These are phyloP conservation scores for Draba incana DNA, from an alignment of 345 rosid species.

Conservation along the genomic window DNA sequence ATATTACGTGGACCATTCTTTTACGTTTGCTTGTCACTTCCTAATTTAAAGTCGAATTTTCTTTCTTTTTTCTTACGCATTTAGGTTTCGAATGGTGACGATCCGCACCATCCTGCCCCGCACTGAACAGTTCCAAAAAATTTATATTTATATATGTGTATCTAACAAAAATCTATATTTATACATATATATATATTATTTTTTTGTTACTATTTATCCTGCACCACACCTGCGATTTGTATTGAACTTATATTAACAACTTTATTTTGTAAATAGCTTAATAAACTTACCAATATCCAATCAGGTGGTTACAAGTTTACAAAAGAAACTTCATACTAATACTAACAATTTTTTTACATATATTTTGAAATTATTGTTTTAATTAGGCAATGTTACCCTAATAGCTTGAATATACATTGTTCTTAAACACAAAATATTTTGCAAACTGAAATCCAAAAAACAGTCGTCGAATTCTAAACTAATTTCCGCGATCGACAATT, in stretches of 20 bases:
- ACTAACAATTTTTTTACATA: background rate
- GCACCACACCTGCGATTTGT: too few species aligned
- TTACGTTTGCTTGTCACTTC: conserved; percentile 9
- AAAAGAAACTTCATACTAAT: too few species aligned
- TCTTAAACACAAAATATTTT: background rate
- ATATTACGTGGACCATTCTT: conserved; percentile 16
- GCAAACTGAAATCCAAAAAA: background rate
- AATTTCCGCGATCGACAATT: background rate
- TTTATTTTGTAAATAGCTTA: too few species aligned
- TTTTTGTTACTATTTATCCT: too few species aligned
- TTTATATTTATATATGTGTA: too few species aligned
- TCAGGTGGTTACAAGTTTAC: too few species aligned
- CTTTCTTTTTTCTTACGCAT: background rate
- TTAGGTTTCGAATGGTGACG: too few species aligned
- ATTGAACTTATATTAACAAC: background rate
- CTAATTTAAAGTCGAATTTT: background rate
- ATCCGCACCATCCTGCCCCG: too few species aligned
- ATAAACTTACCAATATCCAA: too few species aligned
- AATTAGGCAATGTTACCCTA: background rate
- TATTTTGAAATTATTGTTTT: background rate
- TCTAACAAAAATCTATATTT: too few species aligned
- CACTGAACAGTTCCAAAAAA: too few species aligned
- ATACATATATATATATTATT: too few species aligned
- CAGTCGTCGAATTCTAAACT: background rate
- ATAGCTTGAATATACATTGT: background rate